Evolutionary conservation across 768 basidiomycete species (phyloP).

Genomic region (Tricholoma sp.): DNA sequence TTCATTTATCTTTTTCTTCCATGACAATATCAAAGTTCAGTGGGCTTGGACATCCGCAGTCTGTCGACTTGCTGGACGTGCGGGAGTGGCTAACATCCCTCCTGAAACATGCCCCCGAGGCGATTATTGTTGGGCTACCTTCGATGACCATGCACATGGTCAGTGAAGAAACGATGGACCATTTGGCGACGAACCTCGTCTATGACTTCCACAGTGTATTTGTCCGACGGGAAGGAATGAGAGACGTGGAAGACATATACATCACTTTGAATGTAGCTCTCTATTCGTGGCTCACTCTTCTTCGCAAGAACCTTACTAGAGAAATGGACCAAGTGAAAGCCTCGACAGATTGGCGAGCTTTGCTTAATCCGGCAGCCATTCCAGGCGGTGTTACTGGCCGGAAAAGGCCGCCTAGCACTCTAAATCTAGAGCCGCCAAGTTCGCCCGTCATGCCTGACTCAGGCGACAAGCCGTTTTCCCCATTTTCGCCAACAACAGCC

Average conservation of each 20-base stretch:
- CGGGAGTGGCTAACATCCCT: conserved; percentile 58
- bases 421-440: conserved; percentile 19
- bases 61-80: conserved; percentile 34
- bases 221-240: conserved; percentile 44
- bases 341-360: conserved; percentile 48
- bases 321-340: conserved; percentile 75
- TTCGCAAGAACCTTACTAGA: conserved; percentile 68
- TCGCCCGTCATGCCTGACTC: conserved; percentile 27
- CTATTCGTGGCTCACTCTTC: conserved; percentile 75
- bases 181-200: conserved; percentile 35
- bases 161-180: conserved; percentile 53
- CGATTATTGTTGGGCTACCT: conserved; percentile 76
- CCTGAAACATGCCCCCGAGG: conserved; percentile 57
- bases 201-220: conserved; percentile 77
- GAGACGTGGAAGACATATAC: conserved; percentile 71
- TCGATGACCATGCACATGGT: conserved; percentile 80
- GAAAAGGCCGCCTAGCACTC: conserved; percentile 36
- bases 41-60: conserved; percentile 49
- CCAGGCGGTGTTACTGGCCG: conserved; percentile 19
- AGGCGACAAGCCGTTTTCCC: conserved; percentile 10
- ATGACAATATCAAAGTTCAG: conserved; percentile 71
- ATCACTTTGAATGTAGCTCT: conserved; percentile 80
- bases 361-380: conserved; percentile 23
- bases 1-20: conserved; percentile 69
- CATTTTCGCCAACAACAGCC: conserved; percentile 23